Evolutionary conservation across 2,329 filamentous ascomycete species (phyloP), one percentile per base, ranked within the genome.

Genomic region (Fusarium robinianum): DNA sequence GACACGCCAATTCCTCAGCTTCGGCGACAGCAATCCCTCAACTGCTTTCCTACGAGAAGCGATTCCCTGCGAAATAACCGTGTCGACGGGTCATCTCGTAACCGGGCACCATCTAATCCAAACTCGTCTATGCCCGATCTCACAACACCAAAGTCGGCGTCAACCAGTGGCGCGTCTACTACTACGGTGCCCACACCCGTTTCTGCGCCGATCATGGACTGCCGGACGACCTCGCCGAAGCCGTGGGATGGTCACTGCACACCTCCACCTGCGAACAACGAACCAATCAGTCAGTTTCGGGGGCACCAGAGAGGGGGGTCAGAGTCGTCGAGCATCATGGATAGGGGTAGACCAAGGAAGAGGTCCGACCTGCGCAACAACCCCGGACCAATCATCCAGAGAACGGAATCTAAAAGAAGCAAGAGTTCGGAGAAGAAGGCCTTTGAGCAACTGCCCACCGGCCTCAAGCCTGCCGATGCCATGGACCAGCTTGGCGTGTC

Each of bases 381-480:
- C 46, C 69, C 68, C 19, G 65, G 64, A 6, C 60, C 60, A 2
- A 60, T 65, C 12, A 58, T 67, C 7, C 72, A 72, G 53, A 65
- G 69, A 30, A 62, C 62, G 8, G 68, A 63, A 2, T 72, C 72
- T 2, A 77, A 74, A 63, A 67, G 69, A 38, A 73, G 70, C 59
- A 68, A 70, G 55, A 77, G 73, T 49, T 69, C 74, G 3, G 81
- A 84, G 57, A 73, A 78, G 34, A 72, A 72, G 17, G 80, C 78
- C 0, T 84, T 84, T 46, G 80, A 84, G 60, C 69, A 73, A 33
- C 70, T 87, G n/a, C 84, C 83, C 0, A 72, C 73, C 40, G 83
- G 83, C 1, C 75, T 74, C 61, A 74, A 71, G 45, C 73, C 78
- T 2, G 65, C 63, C n/a, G 75, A 84, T n/a, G 83, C 77, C 0